phyloP scores from a whole-genome alignment of 805 yeast genomes.

The Komagataella populi region DNA sequence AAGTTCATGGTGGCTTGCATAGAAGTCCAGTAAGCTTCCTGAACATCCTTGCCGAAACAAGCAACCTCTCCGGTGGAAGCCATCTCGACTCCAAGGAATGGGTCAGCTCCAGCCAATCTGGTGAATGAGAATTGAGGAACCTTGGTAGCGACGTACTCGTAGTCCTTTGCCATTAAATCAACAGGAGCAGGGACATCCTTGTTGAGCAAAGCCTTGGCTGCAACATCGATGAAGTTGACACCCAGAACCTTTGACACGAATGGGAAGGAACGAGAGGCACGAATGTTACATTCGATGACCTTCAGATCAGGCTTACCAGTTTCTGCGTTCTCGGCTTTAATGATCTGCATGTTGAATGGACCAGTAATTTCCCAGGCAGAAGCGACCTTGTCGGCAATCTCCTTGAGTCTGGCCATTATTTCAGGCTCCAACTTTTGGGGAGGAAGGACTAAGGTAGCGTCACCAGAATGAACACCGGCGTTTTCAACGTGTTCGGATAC shows the following conservation, averaged over 20 bases:
- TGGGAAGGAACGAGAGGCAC: constrained; percentile 99
- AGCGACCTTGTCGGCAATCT: constrained; percentile 88
- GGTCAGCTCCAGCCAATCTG: constrained; percentile 98
- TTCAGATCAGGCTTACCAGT: constrained; percentile 56
- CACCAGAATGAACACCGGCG: constrained; percentile 98
- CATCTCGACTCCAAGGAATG: constrained; percentile 98
- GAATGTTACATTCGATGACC: constrained; percentile 96
- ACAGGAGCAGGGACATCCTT: constrained; percentile 66
- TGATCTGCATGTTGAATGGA: constrained; percentile 97
- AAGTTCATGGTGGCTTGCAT: constrained; percentile 96
- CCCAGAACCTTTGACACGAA: constrained; percentile 96
- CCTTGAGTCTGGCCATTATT: constrained; percentile 63
- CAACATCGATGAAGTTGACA: constrained; percentile 86
- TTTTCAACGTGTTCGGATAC: constrained; percentile 96
- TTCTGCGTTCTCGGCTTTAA: constrained; percentile 55
- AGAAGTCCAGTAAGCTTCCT: constrained; percentile 96
- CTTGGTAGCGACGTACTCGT: constrained; percentile 86
- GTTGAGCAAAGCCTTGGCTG: constrained; percentile 74
- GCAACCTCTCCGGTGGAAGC: constrained; percentile 99
- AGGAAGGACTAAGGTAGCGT: constrained; percentile 90
- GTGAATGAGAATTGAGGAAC: constrained; percentile 98
- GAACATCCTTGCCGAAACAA: constrained; percentile 74
- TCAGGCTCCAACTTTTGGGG: constrained; percentile 67
- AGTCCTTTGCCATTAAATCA: constrained; percentile 64
- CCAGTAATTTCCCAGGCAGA: constrained; percentile 92